phyloP scores from a whole-genome alignment of 306 rosid species.

The Echinosophora koreensis region DNA sequence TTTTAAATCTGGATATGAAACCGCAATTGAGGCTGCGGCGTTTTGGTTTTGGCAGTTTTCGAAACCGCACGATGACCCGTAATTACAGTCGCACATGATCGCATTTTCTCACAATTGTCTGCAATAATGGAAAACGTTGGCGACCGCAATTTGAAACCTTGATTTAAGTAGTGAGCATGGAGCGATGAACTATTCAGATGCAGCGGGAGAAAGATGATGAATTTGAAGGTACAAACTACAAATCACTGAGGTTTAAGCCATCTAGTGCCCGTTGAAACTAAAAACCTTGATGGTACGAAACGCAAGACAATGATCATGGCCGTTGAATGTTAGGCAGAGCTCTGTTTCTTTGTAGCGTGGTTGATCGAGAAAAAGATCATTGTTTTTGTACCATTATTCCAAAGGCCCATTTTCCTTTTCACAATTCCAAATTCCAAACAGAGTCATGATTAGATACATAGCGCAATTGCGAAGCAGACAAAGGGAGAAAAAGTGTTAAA shows the following conservation, averaged over 20 bases:
- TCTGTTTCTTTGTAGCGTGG: slow-evolving; percentile 22
- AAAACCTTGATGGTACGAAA: slow-evolving; percentile 24
- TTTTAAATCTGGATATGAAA: no score
- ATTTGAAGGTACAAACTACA: not conserved
- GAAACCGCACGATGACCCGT: no score
- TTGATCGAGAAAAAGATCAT: slow-evolving; percentile 39
- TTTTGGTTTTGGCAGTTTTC: no score
- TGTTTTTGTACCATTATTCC: slow-evolving; percentile 34
- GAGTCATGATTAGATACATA: slow-evolving; percentile 44
- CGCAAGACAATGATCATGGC: slow-evolving; percentile 39
- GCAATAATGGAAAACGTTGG: no score
- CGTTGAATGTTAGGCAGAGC: slow-evolving; percentile 40
- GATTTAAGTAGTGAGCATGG: no score
- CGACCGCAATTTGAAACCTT: no score
- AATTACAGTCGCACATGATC: no score
- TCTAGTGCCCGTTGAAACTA: slow-evolving; percentile 31
- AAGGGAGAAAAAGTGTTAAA: not conserved
- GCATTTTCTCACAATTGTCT: no score
- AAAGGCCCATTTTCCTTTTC: slow-evolving; percentile 40
- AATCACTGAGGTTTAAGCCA: not conserved
- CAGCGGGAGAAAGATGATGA: not conserved
- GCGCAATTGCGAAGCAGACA: slow-evolving; percentile 46
- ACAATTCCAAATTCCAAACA: slow-evolving; percentile 39
- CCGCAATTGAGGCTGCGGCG: no score
- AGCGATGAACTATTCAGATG: not conserved